phyloP scores from a whole-genome alignment of 2,329 filamentous ascomycete genomes.

The Fonsecaea pugnacius region DNA sequence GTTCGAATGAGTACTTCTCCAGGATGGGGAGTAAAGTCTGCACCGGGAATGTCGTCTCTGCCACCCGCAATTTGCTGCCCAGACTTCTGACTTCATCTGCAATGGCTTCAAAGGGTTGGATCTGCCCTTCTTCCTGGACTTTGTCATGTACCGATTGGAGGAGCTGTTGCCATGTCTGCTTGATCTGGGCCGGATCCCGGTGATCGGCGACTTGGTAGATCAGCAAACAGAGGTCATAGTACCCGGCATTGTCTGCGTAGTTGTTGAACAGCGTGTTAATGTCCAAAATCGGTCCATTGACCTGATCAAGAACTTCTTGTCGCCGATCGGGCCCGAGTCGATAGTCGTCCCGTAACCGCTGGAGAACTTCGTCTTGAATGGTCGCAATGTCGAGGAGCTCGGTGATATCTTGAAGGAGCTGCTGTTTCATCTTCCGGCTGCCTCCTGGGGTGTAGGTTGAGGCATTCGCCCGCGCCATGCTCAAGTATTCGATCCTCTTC shows the following conservation, averaged over 20 bases:
- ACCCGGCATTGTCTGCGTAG: conserved; percentile 87
- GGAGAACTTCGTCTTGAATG: conserved; percentile 89
- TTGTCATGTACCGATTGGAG: conserved; percentile 71
- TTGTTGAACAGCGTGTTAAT: conserved; percentile 88
- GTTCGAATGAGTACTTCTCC: conserved; percentile 57
- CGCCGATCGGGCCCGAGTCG: conserved; percentile 69
- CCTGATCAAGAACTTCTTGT: conserved; percentile 65
- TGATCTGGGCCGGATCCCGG: conserved; percentile 82
- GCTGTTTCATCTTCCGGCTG: conserved; percentile 78
- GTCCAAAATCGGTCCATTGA: conserved; percentile 78
- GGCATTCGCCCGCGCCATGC: conserved; percentile 87
- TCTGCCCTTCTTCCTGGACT: conserved; percentile 50
- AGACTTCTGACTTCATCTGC: conserved; percentile 61
- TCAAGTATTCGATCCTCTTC: conserved; percentile 85
- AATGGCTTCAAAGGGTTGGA: conserved; percentile 55
- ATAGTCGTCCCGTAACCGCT: conserved; percentile 73
- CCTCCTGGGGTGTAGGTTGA: conserved; percentile 79
- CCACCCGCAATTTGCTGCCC: conserved; percentile 60
- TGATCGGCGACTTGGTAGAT: conserved; percentile 94
- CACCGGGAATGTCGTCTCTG: conserved; percentile 62
- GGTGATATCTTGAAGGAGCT: conserved; percentile 80
- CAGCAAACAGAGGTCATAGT: conserved; percentile 89
- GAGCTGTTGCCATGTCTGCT: conserved; percentile 80
- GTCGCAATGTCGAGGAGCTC: conserved; percentile 90
- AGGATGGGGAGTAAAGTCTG: conserved; percentile 59